These are phyloP conservation scores for Poa pratensis DNA, from an alignment of 176 grass and related monocot species.

Conservation along the genomic window DNA sequence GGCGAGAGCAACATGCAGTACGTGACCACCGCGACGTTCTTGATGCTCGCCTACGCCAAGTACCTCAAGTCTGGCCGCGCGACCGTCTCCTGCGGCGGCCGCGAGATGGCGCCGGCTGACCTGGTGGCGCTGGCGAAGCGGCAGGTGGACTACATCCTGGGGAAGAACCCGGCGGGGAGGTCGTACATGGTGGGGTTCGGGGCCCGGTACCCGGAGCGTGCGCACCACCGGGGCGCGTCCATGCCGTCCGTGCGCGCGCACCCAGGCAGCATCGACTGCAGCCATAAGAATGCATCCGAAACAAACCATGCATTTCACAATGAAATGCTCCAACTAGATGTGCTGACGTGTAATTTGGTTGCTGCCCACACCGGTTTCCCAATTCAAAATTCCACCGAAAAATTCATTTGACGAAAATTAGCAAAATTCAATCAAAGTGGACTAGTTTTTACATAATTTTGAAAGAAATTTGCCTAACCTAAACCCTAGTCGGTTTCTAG, in stretches of 20 bases:
- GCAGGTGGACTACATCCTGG: slow-evolving; percentile 84
- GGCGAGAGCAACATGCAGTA: slow-evolving; percentile 90
- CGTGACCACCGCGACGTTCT: slow-evolving; percentile 77
- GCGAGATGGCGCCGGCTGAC: slow-evolving; percentile 41
- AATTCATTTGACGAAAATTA: no score
- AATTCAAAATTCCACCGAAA: no score
- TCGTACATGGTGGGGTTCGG: slow-evolving; percentile 95
- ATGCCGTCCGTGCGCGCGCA: slow-evolving; percentile 60
- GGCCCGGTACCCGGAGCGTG: slow-evolving; percentile 38
- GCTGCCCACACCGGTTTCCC: no score
- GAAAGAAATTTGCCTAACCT: no score
- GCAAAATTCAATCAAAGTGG: no score
- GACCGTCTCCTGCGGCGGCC: slow-evolving; percentile 44
- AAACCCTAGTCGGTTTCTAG: no score
- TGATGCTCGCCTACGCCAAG: slow-evolving; percentile 77
- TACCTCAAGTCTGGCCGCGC: slow-evolving; percentile 70
- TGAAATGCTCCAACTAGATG: no score
- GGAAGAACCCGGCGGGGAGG: slow-evolving; percentile 73
- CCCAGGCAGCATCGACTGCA: slow-evolving; percentile 51
- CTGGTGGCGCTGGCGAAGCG: slow-evolving; percentile 67
- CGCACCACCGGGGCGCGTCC: slow-evolving; percentile 81
- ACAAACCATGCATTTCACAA: no score
- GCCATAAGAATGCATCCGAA: no score
- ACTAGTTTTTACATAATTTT: no score
- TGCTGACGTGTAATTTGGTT: no score